Conservation (phyloP, 1,284 basidiomycete genomes). For the Apiotrichum veenhuisii region DNA sequence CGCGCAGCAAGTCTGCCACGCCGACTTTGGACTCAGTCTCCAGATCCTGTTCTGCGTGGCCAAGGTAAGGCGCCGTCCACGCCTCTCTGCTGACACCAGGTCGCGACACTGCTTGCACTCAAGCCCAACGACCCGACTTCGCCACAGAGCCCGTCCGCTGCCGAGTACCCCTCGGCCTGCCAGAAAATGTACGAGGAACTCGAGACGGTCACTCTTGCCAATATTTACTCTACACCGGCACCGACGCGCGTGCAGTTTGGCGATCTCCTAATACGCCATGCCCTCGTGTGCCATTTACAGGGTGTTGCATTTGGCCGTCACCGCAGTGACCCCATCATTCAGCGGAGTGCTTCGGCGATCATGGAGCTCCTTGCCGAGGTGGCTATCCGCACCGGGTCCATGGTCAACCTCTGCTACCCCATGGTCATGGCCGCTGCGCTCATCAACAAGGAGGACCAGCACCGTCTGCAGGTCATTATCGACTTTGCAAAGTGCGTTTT, state of each 20-base stretch:
- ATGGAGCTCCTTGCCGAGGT: conserved; percentile 18
- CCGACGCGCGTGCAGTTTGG: conserved; percentile 17
- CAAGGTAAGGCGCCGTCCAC: background rate
- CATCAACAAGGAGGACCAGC: conserved; percentile 5
- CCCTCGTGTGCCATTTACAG: conserved; percentile 12
- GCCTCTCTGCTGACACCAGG: background rate
- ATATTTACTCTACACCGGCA: conserved; percentile 15
- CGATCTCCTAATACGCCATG: conserved; percentile 14
- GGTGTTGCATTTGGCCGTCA: conserved; percentile 9
- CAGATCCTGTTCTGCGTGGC: conserved; percentile 10
- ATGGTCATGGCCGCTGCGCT: conserved; percentile 10
- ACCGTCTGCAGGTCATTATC: conserved; percentile 13
- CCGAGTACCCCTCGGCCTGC: conserved; percentile 6
- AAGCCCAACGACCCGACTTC: conserved; percentile 2
- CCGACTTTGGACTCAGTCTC: conserved; percentile 16
- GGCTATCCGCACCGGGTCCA: conserved; percentile 12
- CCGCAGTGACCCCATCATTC: conserved; percentile 4
- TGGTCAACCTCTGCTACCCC: conserved; percentile 18
- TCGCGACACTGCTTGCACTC: conserved; percentile 12
- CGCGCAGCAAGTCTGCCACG: conserved; percentile 16
- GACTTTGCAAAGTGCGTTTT: conserved; percentile 15
- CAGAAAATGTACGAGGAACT: conserved; percentile 13
- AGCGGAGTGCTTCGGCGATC: conserved; percentile 9
- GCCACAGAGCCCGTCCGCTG: background rate
- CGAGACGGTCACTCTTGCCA: conserved; percentile 11